phyloP scores from a whole-genome alignment of 2,329 filamentous ascomycete genomes.

The Thielaviopsis ethacetica region DNA sequence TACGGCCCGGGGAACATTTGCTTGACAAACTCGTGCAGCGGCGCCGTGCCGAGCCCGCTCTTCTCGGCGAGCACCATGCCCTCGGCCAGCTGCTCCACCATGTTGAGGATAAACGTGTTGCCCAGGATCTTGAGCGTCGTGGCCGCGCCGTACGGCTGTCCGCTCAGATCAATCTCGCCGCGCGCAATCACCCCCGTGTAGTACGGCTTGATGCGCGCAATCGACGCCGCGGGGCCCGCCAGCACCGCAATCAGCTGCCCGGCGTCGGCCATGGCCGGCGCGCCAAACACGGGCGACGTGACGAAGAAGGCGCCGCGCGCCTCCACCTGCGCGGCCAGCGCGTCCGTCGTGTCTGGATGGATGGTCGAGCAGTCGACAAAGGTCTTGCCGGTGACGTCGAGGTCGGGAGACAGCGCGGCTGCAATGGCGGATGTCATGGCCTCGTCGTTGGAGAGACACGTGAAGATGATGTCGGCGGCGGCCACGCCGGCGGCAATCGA shows the following conservation, averaged over 20 bases:
- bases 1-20: constrained; percentile 62
- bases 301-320: constrained; percentile 55
- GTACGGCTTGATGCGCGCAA: constrained; percentile 52
- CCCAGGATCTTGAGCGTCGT: constrained; percentile 66
- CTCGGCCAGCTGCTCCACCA: constrained; percentile 65
- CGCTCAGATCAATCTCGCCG: constrained; percentile 52
- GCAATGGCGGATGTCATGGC: constrained; percentile 49
- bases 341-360: constrained; percentile 64
- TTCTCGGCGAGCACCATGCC: constrained; percentile 68
- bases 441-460: constrained; percentile 62
- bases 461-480: constrained; percentile 63
- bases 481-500: constrained; percentile 50
- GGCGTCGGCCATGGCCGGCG: constrained; percentile 51
- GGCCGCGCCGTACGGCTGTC: constrained; percentile 51
- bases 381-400: constrained; percentile 49
- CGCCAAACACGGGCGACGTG: constrained; percentile 53
- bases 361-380: constrained; percentile 82
- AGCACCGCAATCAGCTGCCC: constrained; percentile 59
- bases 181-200: constrained; percentile 56
- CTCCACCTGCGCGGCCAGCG: constrained; percentile 40
- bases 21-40: constrained; percentile 56
- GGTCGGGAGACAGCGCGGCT: constrained; percentile 32
- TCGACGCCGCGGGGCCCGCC: constrained; percentile 43
- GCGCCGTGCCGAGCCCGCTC: constrained; percentile 52
- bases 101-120: constrained; percentile 73